Base-by-base conservation (phyloP, 306 rosid genomes). In the Lathyrus sativus region DNA sequence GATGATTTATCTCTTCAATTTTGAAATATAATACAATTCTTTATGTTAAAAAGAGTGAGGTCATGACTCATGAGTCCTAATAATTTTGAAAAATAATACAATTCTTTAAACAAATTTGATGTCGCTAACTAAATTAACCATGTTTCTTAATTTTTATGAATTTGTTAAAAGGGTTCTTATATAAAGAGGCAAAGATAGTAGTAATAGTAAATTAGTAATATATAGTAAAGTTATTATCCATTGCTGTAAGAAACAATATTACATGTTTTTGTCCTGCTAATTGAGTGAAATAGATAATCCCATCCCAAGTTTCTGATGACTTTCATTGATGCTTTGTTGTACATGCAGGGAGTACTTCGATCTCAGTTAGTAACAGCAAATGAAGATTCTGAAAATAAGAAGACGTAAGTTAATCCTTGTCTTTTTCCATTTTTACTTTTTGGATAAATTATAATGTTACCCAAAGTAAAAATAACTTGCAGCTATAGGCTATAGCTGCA, bases 301-400 rank as follows among this genome's bases (percentile, higher is more conserved):
- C 42, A 37, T 61, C 38, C 62, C 33, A 53, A 41, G 55, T 42
- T 73, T 19, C 38, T 33, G 49, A 60, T 73, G 19, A 35, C 42
- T 72, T 73, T 19, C 45, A n/a, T 45, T 55, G 63, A 75, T 39
- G 72, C 39, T 73, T 60, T 54, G 74, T 35, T 72, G 49, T 60
- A 56, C 56, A 35, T 83, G 77, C 85, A 95, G 99, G 96, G 99
- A 70, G 80, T 84, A 38, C 87, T 95, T 73, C 89, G 83, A 45
- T 85, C 90, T 70, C 96, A 95, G 83, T 84, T 95, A 70, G 90
- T 85, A 17, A 78, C 88, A 9, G 87, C 97, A 51, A 88, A 88
- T 68, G 95, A 88, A 63, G 96, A 88, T n/a, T 75, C 89, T 76
- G 89, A 85, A 50, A 81, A 33, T 78, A 85, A 90, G 83, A 88